Evolutionary conservation across 768 basidiomycete species (phyloP), one percentile per base, ranked within the genome.

Genomic region (Psilocybe subaeruginosa): DNA sequence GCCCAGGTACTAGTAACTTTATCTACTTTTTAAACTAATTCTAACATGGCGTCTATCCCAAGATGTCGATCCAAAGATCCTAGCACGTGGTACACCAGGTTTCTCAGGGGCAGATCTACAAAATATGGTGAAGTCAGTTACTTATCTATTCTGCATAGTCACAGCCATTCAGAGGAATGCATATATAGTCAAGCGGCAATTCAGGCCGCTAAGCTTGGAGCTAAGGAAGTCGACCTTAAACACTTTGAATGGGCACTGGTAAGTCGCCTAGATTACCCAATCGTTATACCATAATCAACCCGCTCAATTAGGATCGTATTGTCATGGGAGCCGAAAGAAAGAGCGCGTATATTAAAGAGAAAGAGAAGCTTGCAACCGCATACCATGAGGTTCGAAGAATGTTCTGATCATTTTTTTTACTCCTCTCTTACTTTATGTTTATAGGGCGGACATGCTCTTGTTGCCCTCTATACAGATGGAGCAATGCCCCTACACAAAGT

Each of bases 231-330:
- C 5, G 76, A 75, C 23, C 73, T 92, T 61, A 87, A 82, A 64
- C 95, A 99, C 73, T 92, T 99, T 72, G 97, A 99, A 78, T 99
- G 97, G 97, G 97, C 97, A 11, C 97, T 93, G 82, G 94, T 92
- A 62, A 51, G 56, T 56, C 61, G 29, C 49, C 3, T 45, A 58
- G 35, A 60, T 35, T 43, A 17, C 46, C 48, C 58, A 41, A 33
- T 30, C 41, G 54, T 60, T 33, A 14, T 56, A 54, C 39, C 55
- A 47, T 39, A 52, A 45, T 47, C 35, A 49, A 31, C 58, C 48
- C 30, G 27, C 27, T 41, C 52, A 48, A 27, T 50, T 66, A 89
- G 91, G 94, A 97, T 74, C 91, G 94, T 59, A 98, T 99, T 62
- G 77, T 97, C 63, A 96, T 99, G 95, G 97, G 97, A 46, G 93